Conservation (phyloP, 176 grass and related monocot species). For the Phoenix roebelenii region DNA sequence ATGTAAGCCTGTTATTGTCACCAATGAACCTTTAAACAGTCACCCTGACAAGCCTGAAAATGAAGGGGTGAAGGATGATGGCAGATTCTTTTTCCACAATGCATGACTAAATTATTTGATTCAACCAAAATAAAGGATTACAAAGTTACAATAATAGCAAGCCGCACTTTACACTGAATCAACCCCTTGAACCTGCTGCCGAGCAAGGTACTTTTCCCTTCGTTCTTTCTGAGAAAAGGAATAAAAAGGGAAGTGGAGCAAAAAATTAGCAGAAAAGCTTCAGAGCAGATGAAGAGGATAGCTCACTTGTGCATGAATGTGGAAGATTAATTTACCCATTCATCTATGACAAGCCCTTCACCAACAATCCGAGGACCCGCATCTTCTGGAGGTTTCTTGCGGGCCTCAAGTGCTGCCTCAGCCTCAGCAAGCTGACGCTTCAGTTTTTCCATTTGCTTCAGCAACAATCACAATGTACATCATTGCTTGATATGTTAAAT, state of each 20-base stretch:
- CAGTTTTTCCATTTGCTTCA: conserved; percentile 90
- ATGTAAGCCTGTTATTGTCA: conserved; percentile 46
- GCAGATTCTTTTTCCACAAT: background rate
- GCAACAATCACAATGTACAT: background rate
- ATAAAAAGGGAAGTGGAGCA: background rate
- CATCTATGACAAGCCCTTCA: conserved; percentile 92
- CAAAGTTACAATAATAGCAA: conserved; percentile 3
- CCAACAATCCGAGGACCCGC: conserved; percentile 51
- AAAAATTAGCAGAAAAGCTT: conserved; percentile 5
- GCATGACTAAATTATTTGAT: conserved; percentile 9
- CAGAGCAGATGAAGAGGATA: background rate
- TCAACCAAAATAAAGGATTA: conserved; percentile 14
- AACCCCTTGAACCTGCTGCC: conserved; percentile 72
- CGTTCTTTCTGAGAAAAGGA: conserved; percentile 66
- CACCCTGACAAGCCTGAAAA: conserved; percentile 23
- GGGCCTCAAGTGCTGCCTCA: conserved; percentile 77
- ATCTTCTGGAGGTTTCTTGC: conserved; percentile 90
- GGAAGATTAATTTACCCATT: conserved; percentile 62
- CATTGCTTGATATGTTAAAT: too few relatives aligned
- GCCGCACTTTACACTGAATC: conserved; percentile 58
- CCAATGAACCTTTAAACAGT: conserved; percentile 13
- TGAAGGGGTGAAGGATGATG: background rate
- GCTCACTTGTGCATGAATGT: background rate
- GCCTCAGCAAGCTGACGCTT: conserved; percentile 90
- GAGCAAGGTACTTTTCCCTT: conserved; percentile 93